Conservation (phyloP, 1,284 basidiomycete genomes). For the Microbotryum silenes-acaulis region DNA sequence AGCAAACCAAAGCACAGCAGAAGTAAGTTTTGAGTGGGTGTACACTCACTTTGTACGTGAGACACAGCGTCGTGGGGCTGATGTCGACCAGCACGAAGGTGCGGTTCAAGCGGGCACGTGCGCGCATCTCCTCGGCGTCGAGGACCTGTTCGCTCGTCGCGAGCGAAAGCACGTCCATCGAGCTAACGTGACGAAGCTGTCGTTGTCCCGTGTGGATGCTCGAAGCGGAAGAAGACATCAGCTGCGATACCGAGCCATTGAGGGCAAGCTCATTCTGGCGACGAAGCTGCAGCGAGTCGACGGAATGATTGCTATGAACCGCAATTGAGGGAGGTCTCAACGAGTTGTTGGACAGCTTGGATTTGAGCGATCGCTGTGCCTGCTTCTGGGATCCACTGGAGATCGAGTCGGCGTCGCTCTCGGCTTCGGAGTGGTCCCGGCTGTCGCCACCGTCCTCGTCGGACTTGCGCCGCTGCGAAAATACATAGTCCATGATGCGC, state of each 20-base stretch:
- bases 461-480: constrained; percentile 40
- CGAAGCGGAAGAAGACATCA: constrained; percentile 11
- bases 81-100: constrained; percentile 77
- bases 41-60: constrained; percentile 45
- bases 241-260: neutral
- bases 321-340: neutral
- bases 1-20: neutral
- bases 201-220: constrained; percentile 15
- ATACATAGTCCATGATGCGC: constrained; percentile 83
- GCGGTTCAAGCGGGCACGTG: constrained; percentile 44
- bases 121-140: constrained; percentile 43
- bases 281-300: constrained; percentile 18
- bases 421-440: constrained; percentile 35
- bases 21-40: too few relatives aligned
- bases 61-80: constrained; percentile 51
- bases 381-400: constrained; percentile 2
- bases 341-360: neutral
- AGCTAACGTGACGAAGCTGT: constrained; percentile 15
- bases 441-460: constrained; percentile 49
- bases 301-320: constrained; percentile 10
- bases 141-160: constrained; percentile 29
- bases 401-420: constrained; percentile 7
- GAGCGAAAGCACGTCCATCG: constrained; percentile 14
- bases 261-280: neutral
- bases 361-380: constrained; percentile 6